Base-by-base conservation (phyloP, 106 monocot genomes). In the Iris macrosiphon region DNA sequence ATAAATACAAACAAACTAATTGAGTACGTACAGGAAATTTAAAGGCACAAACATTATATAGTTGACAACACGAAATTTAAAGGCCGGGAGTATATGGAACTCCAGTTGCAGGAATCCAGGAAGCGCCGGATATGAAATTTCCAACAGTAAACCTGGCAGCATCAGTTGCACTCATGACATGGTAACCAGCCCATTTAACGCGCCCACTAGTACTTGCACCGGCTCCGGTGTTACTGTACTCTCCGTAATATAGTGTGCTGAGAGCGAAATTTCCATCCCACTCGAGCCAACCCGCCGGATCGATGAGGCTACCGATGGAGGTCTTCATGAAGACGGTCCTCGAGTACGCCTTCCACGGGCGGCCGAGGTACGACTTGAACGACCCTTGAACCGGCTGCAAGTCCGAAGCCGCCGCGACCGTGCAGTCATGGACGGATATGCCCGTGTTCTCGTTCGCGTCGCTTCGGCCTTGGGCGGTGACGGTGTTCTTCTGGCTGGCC, bases 341-440 rank as follows among this genome's bases (percentile, higher is more conserved):
- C 20, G 69, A 69, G 61, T 51, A 73, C 35, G 40, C 42, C 60
- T 73, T 65, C 73, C 73, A 73, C n/a, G 73, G 65, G 16, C 65
- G 70, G 39, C 65, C 73, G 43, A 72, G 57, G 34, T 57, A 72
- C 0, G 55, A 57, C 52, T 30, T 46, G 7, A 44, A 24, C 9
- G 37, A 24, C 7, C 42, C 31, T 18, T 4, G 13, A 6, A 37
- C 22, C 22, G 41, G 11, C 6, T 3, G 15, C 8, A 55, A 40
- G 41, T 57, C 62, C 2, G 44, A 13, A n/a, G 57, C 34, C 11
- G 57, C 56, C 1, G 31, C 3, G 19, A 72, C 12, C 55, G 18
- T 48, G 62, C 43, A 72, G 22, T 58, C 25, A 23, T 63, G 63
- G 45, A 72, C 49, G 19, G 57, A 46, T 16, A 70, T 61, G 43